Evolutionary conservation across 305 asterid genomes (phyloP).

Genomic region (Fraxinus sp.): DNA sequence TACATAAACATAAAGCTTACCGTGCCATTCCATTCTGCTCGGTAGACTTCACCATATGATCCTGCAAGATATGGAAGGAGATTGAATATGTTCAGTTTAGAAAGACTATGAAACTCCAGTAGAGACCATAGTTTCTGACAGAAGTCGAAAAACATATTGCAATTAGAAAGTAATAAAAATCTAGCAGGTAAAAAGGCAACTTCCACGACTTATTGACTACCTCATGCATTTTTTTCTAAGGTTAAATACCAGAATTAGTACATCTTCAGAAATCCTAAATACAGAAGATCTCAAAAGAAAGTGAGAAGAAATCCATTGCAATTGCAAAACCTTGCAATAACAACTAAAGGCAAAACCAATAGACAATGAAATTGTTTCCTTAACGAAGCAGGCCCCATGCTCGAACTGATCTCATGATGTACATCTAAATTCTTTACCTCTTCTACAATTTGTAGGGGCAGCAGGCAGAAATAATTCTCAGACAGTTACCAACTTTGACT

Average conservation of each 20-base stretch:
- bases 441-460: neutral
- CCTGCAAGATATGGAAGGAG: conserved; percentile 50
- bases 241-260: too few relatives aligned
- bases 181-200: neutral
- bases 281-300: neutral
- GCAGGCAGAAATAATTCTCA: neutral
- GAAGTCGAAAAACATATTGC: neutral
- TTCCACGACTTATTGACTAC: neutral
- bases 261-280: neutral
- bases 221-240: neutral
- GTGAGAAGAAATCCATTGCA: neutral
- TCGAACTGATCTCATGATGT: neutral
- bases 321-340: neutral
- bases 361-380: neutral
- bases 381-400: neutral
- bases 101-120: conserved; percentile 18
- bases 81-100: conserved; percentile 13
- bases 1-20: conserved; percentile 41
- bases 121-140: neutral
- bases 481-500: neutral
- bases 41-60: conserved; percentile 95
- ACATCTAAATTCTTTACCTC: neutral
- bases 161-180: neutral
- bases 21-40: conserved; percentile 94
- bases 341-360: neutral